Evolutionary conservation across 2,329 filamentous ascomycete species (phyloP).

Genomic region (Trichoderma atrobrunneum): DNA sequence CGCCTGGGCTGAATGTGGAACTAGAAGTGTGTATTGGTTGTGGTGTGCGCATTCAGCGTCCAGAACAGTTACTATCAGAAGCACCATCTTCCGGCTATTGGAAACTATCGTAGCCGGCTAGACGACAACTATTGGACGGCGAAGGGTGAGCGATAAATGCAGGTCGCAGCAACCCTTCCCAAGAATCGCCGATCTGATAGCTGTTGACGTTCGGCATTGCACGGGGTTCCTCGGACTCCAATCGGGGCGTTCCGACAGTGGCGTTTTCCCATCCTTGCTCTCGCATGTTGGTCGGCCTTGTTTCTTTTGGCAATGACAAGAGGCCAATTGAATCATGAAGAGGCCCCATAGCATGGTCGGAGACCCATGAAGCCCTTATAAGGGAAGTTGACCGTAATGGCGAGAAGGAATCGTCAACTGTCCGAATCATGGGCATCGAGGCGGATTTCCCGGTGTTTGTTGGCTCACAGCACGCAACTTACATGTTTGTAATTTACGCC

Average conservation of each 20-base stretch:
- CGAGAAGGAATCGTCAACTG: not conserved
- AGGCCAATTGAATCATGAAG: not conserved
- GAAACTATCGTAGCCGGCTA: not conserved
- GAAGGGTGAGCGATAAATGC: not conserved
- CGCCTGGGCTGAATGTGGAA: not conserved
- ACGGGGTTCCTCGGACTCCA: not conserved
- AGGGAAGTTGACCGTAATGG: not conserved
- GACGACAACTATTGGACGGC: not conserved
- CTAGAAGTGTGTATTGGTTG: not conserved
- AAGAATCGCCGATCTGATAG: not conserved
- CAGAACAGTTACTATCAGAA: not conserved
- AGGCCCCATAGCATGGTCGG: not conserved
- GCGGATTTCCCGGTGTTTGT: not conserved
- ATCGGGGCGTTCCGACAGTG: constrained; percentile 10
- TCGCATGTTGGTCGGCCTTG: not conserved
- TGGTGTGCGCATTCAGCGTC: not conserved
- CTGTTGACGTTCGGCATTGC: not conserved
- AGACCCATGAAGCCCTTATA: not conserved
- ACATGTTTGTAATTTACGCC: not conserved
- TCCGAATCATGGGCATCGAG: not conserved
- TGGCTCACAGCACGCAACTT: not conserved
- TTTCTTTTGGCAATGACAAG: not conserved
- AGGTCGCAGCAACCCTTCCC: not conserved
- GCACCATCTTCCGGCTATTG: not conserved
- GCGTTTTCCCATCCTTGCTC: not conserved